Base-by-base conservation (phyloP, 163 green algal genomes). In the Trebouxiophyceae sp. region DNA sequence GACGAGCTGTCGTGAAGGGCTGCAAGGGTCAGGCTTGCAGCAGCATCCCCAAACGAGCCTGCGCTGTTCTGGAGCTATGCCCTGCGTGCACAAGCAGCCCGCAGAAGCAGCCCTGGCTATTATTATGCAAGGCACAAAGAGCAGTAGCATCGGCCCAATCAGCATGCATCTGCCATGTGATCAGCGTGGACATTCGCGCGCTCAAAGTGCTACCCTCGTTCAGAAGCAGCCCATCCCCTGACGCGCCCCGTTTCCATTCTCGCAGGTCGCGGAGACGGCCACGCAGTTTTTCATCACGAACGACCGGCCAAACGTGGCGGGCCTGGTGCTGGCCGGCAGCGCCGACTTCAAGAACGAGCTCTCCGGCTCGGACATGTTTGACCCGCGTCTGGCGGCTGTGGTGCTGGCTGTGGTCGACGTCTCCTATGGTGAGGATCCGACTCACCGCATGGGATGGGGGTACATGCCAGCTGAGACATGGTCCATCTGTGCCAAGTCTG, bases 301-400 rank as follows among this genome's bases (percentile, higher is more conserved):
- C 0, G 90, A 98, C 75, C 80, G 84, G 61, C 84, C 87, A 23
- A 99, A 99, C 76, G 92, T 99, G 59, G 76, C 91, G 12, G 93
- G 93, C 12, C 78, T 99, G 33, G 84, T 99, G 34, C 83, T 99
- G 33, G 91, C 90, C 3, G 93, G 93, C 27, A 91, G 77, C 22
- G 93, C 93, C 30, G 93, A 99, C 77, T 99, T 99, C 82, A 99
- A 99, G 73, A 98, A 84, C 8, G 88, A 97, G 81, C 86, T 99
- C 23, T 79, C 65, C 30, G 76, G 95, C 57, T 90, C 76, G 5
- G 93, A 99, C 79, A 92, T 98, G 86, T 98, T 99, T 80, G 93
- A 99, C 75, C 80, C 80, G 45, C 85, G 93, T 8, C 75, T 99
- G 61, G 80, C 95, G 65, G 78, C 82, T 20, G 82, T 95, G 23